Evolutionary conservation across 2,329 filamentous ascomycete genomes (phyloP), one percentile per base, ranked within the genome.

Genomic region (Diaporthe sp.): DNA sequence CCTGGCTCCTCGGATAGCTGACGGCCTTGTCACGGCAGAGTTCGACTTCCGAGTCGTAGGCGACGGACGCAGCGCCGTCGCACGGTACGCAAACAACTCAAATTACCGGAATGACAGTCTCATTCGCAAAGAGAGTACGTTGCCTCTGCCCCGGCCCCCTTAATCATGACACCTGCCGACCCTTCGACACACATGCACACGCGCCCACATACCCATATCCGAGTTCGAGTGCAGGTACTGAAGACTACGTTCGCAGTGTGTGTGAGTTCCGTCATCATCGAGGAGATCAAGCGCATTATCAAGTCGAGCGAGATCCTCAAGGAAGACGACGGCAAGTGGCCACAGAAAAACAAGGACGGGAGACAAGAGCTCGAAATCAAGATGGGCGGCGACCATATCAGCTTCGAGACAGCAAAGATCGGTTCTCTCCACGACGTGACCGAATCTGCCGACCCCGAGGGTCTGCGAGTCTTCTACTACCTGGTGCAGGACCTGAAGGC

Each of bases 371-470:
- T 99, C 65, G 97, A 99, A 85, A 98, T 99, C 76, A 91, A 96
- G 67, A 84, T 99, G 74, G 97, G 96, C 57, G 97, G 94, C 81
- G 97, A 99, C 78, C 96, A 98, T 84, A 98, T 99, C 80, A 97
- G 95, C 1, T 99, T 99, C 79, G 97, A 99, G 96, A 99, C 97
- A 42, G 97, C 97, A 49, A 99, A 99, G 86, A 98, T 99, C 79
- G 97, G 97, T 77, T 98, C 97, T 12, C 88, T 99, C 70, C 96
- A 98, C 79, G 97, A 99, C 83, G 97, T 99, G 76, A 97, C 95
- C 70, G 97, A 98, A 83, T 98, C 96, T 3, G 94, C 95, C 71
- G 97, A 99, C 82, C 97, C 97, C 2, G 97, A 99, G 85, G 97
- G 97, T 42, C 90, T 99, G 17, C 92, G 97, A 68, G 97, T 99